Evolutionary conservation across 2,329 filamentous ascomycete genomes (phyloP), one percentile per base, ranked within the genome.

Genomic region (Aspergillus luchuensis): DNA sequence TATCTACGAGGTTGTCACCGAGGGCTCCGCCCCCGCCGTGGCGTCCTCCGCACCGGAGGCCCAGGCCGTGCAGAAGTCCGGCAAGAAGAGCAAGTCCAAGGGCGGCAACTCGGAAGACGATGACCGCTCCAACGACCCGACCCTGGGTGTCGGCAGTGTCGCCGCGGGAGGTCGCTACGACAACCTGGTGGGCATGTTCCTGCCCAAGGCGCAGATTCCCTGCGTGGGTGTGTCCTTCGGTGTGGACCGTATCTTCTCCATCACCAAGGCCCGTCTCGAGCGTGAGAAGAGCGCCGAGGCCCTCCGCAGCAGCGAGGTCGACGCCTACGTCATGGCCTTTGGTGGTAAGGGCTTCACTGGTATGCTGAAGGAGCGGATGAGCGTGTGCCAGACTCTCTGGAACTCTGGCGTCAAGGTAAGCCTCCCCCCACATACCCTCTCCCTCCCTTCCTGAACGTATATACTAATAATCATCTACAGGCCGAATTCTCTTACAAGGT

Each of bases 311-410:
- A 92, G 89, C 71, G 90, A 95, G 69, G 89, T 93, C 2, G 93
- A 98, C 72, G 92, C 93, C 49, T 97, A 88, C 77, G 90, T 98
- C 71, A 98, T 98, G 92, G 92, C 92, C 0, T 92, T 97, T 72
- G 93, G 92, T 57, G 90, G 91, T 56, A 94, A 93, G 78, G 90
- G 88, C 19, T 94, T 93, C 76, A 89, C 84, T 15, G 92, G 91
- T 49, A 82, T 96, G 65, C 79, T 97, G 57, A 87, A 88, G 67
- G 90, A 97, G 81, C 89, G 94, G 66, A 93, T 97, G 87, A 81
- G 87, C 25, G 85, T 98, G 39, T 89, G 89, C 61, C 85, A 87
- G 66, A 83, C 83, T 66, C 81, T 98, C 53, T 96, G 94, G 92
- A 88, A 92, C 67, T 91, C 90, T 7, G 92, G 91, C 19, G 89